Percentiles rank a stretch among this genome's conserved stretches.
These are phyloP conservation scores for Pleurotus sapidus DNA, from an alignment of 768 basidiomycete species.

Conservation along the genomic window DNA sequence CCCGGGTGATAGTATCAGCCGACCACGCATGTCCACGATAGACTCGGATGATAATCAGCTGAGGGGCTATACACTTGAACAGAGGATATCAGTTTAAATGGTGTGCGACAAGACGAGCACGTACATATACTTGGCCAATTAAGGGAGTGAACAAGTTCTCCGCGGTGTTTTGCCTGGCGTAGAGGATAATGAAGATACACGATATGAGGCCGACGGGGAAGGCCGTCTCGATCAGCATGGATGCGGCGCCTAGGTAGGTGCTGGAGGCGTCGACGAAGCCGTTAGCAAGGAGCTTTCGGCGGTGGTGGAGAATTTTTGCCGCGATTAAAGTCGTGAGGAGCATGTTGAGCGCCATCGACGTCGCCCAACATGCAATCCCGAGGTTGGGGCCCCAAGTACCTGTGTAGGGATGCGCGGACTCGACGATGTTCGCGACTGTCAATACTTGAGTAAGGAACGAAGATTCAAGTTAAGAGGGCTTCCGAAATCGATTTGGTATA, in stretches of 20 bases:
- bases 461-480: background rate
- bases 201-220: background rate
- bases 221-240: background rate
- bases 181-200: background rate
- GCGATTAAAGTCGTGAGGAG: background rate
- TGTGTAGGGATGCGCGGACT: background rate
- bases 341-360: conserved; percentile 2
- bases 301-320: background rate
- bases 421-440: background rate
- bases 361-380: background rate
- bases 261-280: background rate
- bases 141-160: background rate
- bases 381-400: conserved; percentile 2
- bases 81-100: background rate
- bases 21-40: conserved; percentile 57
- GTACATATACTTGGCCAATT: background rate
- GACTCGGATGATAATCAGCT: conserved; percentile 65
- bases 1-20: too few species aligned
- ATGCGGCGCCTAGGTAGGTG: background rate
- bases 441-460: background rate
- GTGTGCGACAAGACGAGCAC: background rate
- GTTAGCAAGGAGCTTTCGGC: background rate
- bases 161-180: background rate
- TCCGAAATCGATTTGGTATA: background rate
- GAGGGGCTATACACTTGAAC: conserved; percentile 18